Evolutionary conservation across 225 moss, liverwort and hornwort species (phyloP), one percentile per base, ranked within the genome.

Genomic region (Climacium dendroides): DNA sequence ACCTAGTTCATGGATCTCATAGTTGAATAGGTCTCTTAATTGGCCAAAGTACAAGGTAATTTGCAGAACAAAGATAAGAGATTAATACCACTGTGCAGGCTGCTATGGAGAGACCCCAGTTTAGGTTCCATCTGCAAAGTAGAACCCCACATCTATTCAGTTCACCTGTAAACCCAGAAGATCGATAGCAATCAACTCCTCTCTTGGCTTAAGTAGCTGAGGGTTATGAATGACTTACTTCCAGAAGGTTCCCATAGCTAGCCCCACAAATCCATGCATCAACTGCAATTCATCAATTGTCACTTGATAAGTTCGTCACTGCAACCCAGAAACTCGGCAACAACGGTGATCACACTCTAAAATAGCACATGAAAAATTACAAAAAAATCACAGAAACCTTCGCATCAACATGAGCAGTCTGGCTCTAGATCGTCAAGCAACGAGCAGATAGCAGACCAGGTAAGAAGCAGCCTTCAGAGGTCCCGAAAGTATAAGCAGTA

Each of bases 211-310:
- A 35, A 86, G 73, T 74, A 83, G 32, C 34, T 86, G 70, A 85
- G 75, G 47, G 74, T 55, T 84, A 54, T 16, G 69, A 67, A 81
- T 52, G 47, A 78, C 90, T 88, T 95, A 98, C 98, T 95, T 99
- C 98, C 99, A 99, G 74, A 99, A 92, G 67, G 95, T 85, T 83
- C 96, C 97, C 85, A 99, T 97, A 43, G 96, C 91, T 54, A 96
- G 92, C 80, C 99, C 99, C 82, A 97, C 95, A 90, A 97, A 92
- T 71, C 99, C 99, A 91, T 97, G 97, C 99, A 96, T 97, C 81
- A 99, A 90, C 97, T 98, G 96, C 91, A 89, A 86, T 87, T 41
- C 85, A 87, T 76, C 75, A 82, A 90, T 80, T 22, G 57, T 39
- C 85, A 82, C 89, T 59, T 57, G 16, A 83, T 87, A 34, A 88